Evolutionary conservation across 352 stramenopile genomes (phyloP), one percentile per base, ranked within the genome.

Genomic region (Globisporangium canariense): DNA sequence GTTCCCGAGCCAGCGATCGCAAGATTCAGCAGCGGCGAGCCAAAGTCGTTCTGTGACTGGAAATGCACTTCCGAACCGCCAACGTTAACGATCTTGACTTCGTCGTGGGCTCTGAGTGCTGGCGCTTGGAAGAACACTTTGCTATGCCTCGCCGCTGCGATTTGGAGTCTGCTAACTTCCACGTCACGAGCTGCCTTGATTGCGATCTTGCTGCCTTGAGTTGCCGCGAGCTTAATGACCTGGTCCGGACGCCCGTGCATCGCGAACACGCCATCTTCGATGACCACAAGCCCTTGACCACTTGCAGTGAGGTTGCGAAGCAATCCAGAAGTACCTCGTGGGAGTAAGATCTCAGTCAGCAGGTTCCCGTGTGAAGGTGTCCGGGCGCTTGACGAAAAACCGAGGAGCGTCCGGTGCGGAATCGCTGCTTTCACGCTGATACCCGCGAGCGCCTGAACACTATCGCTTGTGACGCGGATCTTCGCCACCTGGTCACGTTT

Each of bases 261-360:
- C 2, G 25, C 49, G 7, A 55, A 25, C 49, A 55, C 49, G 5
- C 25, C 49, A 4, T 55, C 49, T 36, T 55, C 49, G 49, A 38
- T 25, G 13, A 55, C 22, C 2, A 55, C 49, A 25, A 55, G 49
- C 4, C 49, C 49, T 8, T 13, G 22, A 13, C 49, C 49, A 13
- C 22, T 55, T 4, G 25, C 25, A 2, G 11, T 13, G 25, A 55
- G 22, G 13, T 18, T 55, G 22, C 25, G 49, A 22, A 55, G 49
- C 28, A 36, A 36, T 7, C 49, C 13, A 20, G 25, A 9, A 20
- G 25, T 5, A 22, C 13, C 49, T 3, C 25, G 25, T 6, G 49
- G 49, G 4, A 55, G 49, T 25, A 55, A 14, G 49, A 55, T 55
- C 49, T 55, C 49, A 6, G 49, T 55, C 28, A 55, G 9, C 49